A percentile compares a stretch with the other conserved stretches of the same genome.
Conservation (phyloP, 257 asterid genomes). For the Penstemon newberryi region DNA sequence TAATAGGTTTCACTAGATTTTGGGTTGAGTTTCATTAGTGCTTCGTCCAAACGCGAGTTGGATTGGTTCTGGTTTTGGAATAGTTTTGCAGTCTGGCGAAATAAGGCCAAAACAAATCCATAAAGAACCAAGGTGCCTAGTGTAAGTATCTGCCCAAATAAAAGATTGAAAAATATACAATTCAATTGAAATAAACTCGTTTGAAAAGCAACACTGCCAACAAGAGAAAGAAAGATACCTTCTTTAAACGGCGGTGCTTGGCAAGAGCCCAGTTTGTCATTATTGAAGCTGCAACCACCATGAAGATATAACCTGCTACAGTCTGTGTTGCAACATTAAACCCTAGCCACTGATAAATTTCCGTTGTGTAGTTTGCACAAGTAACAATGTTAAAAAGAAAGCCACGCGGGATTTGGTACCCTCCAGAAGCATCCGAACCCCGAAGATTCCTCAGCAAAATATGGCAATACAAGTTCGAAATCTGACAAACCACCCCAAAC, state of each 20-base stretch:
- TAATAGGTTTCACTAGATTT: no score
- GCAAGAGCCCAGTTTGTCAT: slow-evolving; percentile 99
- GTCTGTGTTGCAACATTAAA: slow-evolving; percentile 95
- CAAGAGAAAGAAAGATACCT: slow-evolving; percentile 47
- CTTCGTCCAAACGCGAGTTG: no score
- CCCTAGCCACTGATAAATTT: slow-evolving; percentile 98
- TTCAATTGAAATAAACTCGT: not conserved
- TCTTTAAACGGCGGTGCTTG: slow-evolving; percentile 86
- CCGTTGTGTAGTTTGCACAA: slow-evolving; percentile 95
- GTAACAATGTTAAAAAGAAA: slow-evolving; percentile 91
- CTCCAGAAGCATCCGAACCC: slow-evolving; percentile 57
- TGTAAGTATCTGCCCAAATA: not conserved
- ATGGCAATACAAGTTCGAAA: slow-evolving; percentile 90
- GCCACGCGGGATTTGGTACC: slow-evolving; percentile 93
- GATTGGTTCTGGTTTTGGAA: no score
- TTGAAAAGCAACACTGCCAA: not conserved
- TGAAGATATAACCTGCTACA: slow-evolving; percentile 78
- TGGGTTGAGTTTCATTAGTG: no score
- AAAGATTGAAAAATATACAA: not conserved
- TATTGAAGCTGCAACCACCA: slow-evolving; percentile 91
- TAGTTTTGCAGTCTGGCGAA: no score
- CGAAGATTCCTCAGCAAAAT: slow-evolving; percentile 87
- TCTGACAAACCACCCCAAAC: slow-evolving; percentile 77
- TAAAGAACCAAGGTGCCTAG: no score
- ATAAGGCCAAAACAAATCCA: no score